Percentiles rank a stretch among this genome's conserved stretches.
phyloP scores from a whole-genome alignment of 2,329 filamentous ascomycete genomes.

The Epichloe elymi region DNA sequence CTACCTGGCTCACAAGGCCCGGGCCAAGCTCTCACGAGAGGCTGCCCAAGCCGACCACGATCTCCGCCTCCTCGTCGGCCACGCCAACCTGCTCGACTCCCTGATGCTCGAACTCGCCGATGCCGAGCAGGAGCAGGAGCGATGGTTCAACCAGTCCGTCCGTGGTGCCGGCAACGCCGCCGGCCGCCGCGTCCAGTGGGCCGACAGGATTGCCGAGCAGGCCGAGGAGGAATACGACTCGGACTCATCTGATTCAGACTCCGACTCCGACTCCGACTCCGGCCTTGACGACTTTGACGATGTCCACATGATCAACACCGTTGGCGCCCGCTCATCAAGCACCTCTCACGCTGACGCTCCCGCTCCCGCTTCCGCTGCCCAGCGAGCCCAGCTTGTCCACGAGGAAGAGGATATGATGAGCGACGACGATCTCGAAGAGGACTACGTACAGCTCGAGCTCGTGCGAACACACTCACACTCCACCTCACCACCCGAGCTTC shows the following conservation, averaged over 20 bases:
- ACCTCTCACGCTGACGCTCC: slow-evolving; percentile 14
- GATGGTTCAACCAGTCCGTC: slow-evolving; percentile 95
- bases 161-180: slow-evolving; percentile 52
- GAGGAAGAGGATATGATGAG: slow-evolving; percentile 27
- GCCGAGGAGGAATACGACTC: slow-evolving; percentile 56
- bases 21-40: slow-evolving; percentile 88
- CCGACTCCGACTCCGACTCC: slow-evolving; percentile 32
- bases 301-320: slow-evolving; percentile 39
- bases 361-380: slow-evolving; percentile 4
- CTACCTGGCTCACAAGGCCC: slow-evolving; percentile 92
- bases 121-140: slow-evolving; percentile 89
- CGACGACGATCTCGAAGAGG: slow-evolving; percentile 46
- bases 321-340: slow-evolving; percentile 32
- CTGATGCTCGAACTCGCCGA: slow-evolving; percentile 88
- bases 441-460: slow-evolving; percentile 51
- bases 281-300: slow-evolving; percentile 35
- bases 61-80: slow-evolving; percentile 86
- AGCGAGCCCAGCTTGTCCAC: slow-evolving; percentile 20
- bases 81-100: slow-evolving; percentile 94
- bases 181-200: slow-evolving; percentile 75
- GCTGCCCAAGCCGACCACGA: slow-evolving; percentile 86
- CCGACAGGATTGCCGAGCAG: slow-evolving; percentile 63
- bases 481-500: slow-evolving; percentile 50
- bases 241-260: slow-evolving; percentile 33
- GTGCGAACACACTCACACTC: slow-evolving; percentile 56